Evolutionary conservation across 2,329 filamentous ascomycete species (phyloP).

Genomic region (Neoascochyta sp.): DNA sequence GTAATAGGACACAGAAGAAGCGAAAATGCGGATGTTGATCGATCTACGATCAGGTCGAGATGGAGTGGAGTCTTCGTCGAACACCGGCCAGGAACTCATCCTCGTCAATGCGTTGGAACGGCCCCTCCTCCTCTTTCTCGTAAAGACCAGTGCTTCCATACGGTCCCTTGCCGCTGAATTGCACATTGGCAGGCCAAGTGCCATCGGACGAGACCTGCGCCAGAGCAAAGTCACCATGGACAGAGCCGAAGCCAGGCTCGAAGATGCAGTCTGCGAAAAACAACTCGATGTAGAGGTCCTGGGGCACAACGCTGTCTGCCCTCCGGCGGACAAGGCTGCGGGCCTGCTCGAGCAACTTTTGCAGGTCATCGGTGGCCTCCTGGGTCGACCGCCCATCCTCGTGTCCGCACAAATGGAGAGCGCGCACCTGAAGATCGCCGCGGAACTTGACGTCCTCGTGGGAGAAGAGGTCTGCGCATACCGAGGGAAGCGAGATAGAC

Average conservation of each 20-base stretch:
- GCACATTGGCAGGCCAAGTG: slow-evolving; percentile 39
- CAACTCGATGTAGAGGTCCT: slow-evolving; percentile 46
- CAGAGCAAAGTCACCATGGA: slow-evolving; percentile 49
- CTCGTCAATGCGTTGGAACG: slow-evolving; percentile 40
- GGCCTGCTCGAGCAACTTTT: slow-evolving; percentile 41
- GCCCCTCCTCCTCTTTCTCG: slow-evolving; percentile 46
- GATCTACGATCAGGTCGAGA: slow-evolving; percentile 31
- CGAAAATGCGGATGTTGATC: slow-evolving; percentile 15
- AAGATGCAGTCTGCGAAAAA: slow-evolving; percentile 54
- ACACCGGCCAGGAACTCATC: slow-evolving; percentile 39
- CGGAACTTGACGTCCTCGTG: slow-evolving; percentile 44
- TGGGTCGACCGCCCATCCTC: slow-evolving; percentile 36
- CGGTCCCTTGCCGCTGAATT: slow-evolving; percentile 45
- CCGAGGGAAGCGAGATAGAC: slow-evolving; percentile 48
- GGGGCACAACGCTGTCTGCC: slow-evolving; percentile 35
- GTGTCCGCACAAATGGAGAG: slow-evolving; percentile 47
- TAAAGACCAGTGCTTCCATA: slow-evolving; percentile 50
- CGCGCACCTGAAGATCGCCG: slow-evolving; percentile 49
- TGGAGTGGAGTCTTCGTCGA: slow-evolving; percentile 35
- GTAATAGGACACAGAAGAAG: slow-evolving; percentile 21
- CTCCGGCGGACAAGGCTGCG: slow-evolving; percentile 42
- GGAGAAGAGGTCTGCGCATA: slow-evolving; percentile 47
- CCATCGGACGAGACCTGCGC: slow-evolving; percentile 42
- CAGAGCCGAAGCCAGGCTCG: slow-evolving; percentile 44
- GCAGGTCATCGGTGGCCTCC: slow-evolving; percentile 38